phyloP scores from a whole-genome alignment of 2,329 filamentous ascomycete genomes.

The Venturia oleaginea region DNA sequence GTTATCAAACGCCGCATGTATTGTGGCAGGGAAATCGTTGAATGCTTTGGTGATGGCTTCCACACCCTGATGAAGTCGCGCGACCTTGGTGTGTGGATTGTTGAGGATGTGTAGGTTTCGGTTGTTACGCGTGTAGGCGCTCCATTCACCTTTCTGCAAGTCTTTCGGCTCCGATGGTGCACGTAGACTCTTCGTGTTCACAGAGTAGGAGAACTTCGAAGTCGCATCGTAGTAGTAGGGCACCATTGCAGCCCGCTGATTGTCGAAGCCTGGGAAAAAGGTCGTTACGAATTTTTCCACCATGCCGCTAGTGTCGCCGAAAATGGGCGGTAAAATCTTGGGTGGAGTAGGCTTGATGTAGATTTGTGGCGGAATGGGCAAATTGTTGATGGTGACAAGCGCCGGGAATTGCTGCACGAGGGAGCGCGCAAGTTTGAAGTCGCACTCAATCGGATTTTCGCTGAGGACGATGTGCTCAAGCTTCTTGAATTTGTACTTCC shows the following conservation, averaged over 20 bases:
- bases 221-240: slow-evolving; percentile 64
- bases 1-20: slow-evolving; percentile 64
- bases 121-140: slow-evolving; percentile 65
- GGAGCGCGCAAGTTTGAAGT: slow-evolving; percentile 50
- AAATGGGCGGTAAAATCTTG: slow-evolving; percentile 32
- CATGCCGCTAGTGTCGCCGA: slow-evolving; percentile 64
- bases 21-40: slow-evolving; percentile 60
- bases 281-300: slow-evolving; percentile 66
- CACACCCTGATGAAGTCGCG: slow-evolving; percentile 48
- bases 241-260: slow-evolving; percentile 54
- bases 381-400: slow-evolving; percentile 40
- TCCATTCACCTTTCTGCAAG: slow-evolving; percentile 48
- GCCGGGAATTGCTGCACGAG: slow-evolving; percentile 76
- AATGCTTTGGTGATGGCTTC: slow-evolving; percentile 63
- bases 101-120: slow-evolving; percentile 67
- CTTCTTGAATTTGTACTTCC: slow-evolving; percentile 69
- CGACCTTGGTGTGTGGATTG: slow-evolving; percentile 49
- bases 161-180: slow-evolving; percentile 26
- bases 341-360: slow-evolving; percentile 5
- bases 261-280: slow-evolving; percentile 68
- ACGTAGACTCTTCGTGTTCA: slow-evolving; percentile 55
- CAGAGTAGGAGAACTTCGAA: slow-evolving; percentile 66
- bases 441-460: slow-evolving; percentile 59
- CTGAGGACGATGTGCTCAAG: slow-evolving; percentile 74
- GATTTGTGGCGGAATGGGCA: slow-evolving; percentile 11